These are phyloP conservation scores for Fusarium subtropicale DNA, from an alignment of 2,329 filamentous ascomycete genomes.

Conservation along the genomic window DNA sequence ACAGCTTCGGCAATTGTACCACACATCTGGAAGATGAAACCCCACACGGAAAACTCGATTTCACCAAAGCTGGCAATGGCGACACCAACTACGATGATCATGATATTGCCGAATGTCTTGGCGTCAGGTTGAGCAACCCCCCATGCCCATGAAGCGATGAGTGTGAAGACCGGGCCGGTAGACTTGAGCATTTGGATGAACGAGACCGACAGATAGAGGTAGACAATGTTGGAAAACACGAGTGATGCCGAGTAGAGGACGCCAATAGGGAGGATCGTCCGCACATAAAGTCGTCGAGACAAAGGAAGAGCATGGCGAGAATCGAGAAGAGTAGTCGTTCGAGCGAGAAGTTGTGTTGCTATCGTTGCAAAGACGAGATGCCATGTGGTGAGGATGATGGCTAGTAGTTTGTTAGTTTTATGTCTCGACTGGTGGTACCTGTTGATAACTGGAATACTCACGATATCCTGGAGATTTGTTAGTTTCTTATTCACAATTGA, in stretches of 20 bases:
- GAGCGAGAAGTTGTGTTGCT: slow-evolving; percentile 74
- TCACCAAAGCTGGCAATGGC: slow-evolving; percentile 69
- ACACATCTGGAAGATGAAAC: slow-evolving; percentile 76
- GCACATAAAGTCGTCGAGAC: slow-evolving; percentile 69
- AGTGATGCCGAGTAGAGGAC: slow-evolving; percentile 74
- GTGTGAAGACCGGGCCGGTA: slow-evolving; percentile 73
- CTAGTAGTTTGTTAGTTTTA: slow-evolving; percentile 46
- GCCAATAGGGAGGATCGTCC: slow-evolving; percentile 74
- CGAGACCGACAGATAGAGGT: slow-evolving; percentile 74
- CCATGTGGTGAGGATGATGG: slow-evolving; percentile 74
- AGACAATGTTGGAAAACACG: slow-evolving; percentile 75
- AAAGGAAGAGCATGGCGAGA: slow-evolving; percentile 71
- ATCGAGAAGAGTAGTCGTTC: slow-evolving; percentile 72
- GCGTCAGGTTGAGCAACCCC: slow-evolving; percentile 61
- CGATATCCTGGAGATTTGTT: slow-evolving; percentile 49
- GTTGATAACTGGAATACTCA: slow-evolving; percentile 39
- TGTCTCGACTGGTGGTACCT: neutral
- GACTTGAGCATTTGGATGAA: slow-evolving; percentile 81
- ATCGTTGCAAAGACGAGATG: slow-evolving; percentile 74
- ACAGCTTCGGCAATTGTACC: slow-evolving; percentile 85
- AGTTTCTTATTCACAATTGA: slow-evolving; percentile 3
- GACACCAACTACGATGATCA: slow-evolving; percentile 65
- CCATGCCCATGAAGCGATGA: slow-evolving; percentile 73
- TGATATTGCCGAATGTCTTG: slow-evolving; percentile 60
- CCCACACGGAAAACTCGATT: slow-evolving; percentile 74